phyloP scores from a whole-genome alignment of 768 basidiomycete genomes.

The Podaxis sp. region DNA sequence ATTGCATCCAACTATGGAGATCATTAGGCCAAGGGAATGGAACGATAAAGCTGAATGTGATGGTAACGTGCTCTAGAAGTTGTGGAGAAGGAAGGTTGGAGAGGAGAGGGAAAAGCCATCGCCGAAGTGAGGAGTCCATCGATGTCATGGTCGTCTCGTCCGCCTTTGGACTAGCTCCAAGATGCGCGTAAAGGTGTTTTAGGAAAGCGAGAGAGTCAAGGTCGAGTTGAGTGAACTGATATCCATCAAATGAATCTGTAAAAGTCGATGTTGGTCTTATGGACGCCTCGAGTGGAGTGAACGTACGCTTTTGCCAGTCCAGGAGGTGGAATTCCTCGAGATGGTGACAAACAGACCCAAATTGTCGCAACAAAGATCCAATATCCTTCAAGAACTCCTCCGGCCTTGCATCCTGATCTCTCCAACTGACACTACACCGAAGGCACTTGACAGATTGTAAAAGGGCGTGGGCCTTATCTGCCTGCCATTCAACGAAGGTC shows the following conservation, averaged over 20 bases:
- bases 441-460: slow-evolving; percentile 8
- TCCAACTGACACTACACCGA: slow-evolving; percentile 8
- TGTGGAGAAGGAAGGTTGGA: slow-evolving; percentile 3
- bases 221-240: slow-evolving; percentile 8
- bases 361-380: slow-evolving; percentile 40
- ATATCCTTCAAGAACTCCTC: slow-evolving; percentile 51
- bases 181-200: slow-evolving; percentile 5
- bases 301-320: slow-evolving; percentile 12
- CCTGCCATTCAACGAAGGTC: slow-evolving; percentile 11
- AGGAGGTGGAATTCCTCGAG: slow-evolving; percentile 6
- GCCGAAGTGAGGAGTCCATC: slow-evolving; percentile 9
- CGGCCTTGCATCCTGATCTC: slow-evolving; percentile 2
- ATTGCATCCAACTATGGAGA: slow-evolving; percentile 10
- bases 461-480: not conserved
- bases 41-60: slow-evolving; percentile 12
- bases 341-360: not conserved
- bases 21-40: slow-evolving; percentile 13
- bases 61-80: not conserved
- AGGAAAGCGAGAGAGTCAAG: slow-evolving; percentile 4
- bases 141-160: slow-evolving; percentile 5
- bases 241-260: slow-evolving; percentile 10
- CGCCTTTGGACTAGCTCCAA: slow-evolving; percentile 11
- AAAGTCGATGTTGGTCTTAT: not conserved
- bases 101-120: slow-evolving; percentile 13
- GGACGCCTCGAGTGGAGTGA: not conserved